These are phyloP conservation scores for Xylaria polymorpha DNA, from an alignment of 2,329 filamentous ascomycete species.

Conservation along the genomic window DNA sequence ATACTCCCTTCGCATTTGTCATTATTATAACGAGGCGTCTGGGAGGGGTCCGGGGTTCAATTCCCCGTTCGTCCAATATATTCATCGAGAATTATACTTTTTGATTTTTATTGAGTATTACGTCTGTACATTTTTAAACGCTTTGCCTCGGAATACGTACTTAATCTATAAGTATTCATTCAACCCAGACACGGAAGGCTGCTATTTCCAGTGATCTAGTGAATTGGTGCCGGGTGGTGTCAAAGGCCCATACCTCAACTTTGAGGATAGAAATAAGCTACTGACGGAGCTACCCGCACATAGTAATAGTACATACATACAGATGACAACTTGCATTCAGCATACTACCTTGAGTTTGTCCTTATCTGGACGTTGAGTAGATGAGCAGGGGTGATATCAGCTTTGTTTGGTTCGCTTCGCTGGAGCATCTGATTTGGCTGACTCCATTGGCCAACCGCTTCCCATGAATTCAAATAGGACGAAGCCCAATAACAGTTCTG, in stretches of 20 bases:
- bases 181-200: background rate
- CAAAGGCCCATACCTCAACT: background rate
- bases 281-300: slow-evolving; percentile 10
- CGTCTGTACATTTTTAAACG: background rate
- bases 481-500: slow-evolving; percentile 13
- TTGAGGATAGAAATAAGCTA: background rate
- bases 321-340: background rate
- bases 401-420: slow-evolving; percentile 24
- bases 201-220: background rate
- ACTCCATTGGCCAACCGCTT: slow-evolving; percentile 17
- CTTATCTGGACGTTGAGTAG: background rate
- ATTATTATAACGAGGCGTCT: background rate
- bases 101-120: too few relatives aligned
- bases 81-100: too few relatives aligned
- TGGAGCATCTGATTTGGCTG: slow-evolving; percentile 4
- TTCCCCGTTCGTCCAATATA: slow-evolving; percentile 40
- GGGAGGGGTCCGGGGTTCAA: slow-evolving; percentile 44
- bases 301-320: slow-evolving; percentile 9
- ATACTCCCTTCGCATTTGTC: slow-evolving; percentile 41
- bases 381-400: background rate
- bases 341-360: background rate
- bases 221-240: background rate
- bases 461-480: slow-evolving; percentile 26
- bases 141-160: background rate
- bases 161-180: background rate